A percentile compares a stretch with the other conserved stretches of the same genome.
Evolutionary conservation across 2,329 filamentous ascomycete genomes (phyloP).

Genomic region (Blumeria graminis): DNA sequence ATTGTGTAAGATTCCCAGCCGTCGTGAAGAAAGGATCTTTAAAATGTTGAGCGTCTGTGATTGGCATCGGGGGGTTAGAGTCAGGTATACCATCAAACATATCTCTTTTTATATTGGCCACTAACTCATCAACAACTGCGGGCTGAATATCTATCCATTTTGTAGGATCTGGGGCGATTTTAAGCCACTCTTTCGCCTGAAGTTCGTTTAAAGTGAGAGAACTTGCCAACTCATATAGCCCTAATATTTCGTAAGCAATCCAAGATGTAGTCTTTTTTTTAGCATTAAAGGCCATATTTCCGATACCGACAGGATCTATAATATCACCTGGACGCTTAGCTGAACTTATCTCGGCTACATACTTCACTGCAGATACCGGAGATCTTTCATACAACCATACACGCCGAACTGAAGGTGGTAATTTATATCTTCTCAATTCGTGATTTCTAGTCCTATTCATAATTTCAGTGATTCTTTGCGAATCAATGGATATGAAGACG

Average conservation of each 20-base stretch:
- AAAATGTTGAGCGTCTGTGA: constrained; percentile 11
- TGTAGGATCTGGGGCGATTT: constrained; percentile 19
- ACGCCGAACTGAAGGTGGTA: constrained; percentile 29
- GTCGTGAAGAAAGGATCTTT: constrained; percentile 8
- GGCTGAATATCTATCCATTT: constrained; percentile 30
- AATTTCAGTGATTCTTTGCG: constrained; percentile 24
- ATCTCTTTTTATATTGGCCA: constrained; percentile 31
- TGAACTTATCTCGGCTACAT: constrained; percentile 31
- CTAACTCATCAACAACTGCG: constrained; percentile 29
- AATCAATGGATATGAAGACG: constrained; percentile 26
- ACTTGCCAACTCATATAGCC: constrained; percentile 39
- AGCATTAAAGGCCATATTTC: constrained; percentile 23
- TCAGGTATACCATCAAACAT: constrained; percentile 18
- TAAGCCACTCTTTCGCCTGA: constrained; percentile 29
- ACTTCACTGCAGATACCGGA: constrained; percentile 25
- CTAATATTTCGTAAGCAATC: constrained; percentile 25
- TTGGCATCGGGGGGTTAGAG: constrained; percentile 5
- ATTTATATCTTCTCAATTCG: constrained; percentile 29
- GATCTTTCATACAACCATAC: constrained; percentile 35
- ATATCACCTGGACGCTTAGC: constrained; percentile 25
- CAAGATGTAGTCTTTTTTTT: constrained; percentile 4
- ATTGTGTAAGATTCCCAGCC: constrained; percentile 9
- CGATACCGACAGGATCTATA: constrained; percentile 20
- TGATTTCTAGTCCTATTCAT: constrained; percentile 26
- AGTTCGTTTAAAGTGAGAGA: constrained; percentile 27